Evolutionary conservation across 1,284 basidiomycete species (phyloP), one percentile per base, ranked within the genome.

Genomic region (Puccinia hordei): DNA sequence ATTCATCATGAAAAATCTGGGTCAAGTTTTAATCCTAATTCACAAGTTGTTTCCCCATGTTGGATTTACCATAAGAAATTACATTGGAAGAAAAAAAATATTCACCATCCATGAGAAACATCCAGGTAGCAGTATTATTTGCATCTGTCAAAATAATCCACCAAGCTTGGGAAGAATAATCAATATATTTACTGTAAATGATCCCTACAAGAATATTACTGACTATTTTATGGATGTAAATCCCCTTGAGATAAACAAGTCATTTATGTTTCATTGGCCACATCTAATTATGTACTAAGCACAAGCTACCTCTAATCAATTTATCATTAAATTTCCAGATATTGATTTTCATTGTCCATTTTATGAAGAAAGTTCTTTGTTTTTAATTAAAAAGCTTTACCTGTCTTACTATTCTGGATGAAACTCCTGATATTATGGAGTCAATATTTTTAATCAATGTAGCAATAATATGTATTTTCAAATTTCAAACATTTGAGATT

Each of bases 31-130:
- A 41, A 6, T 41, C 38, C 38, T 41, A 12, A 41, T 41, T 6
- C 17, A 13, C 17, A 4, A 61, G 6, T 15, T 24, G 30, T 35
- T 15, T 65, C 61, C 61, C 61, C 61, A 65, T 65, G 30, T 6
- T 65, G 61, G 27, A 38, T 19, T 65, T 65, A 19, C 19, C 61
- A 65, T 41, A 38, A 65, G 38, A 65, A 12, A 15, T 30, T 65
- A 6, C 61, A 65, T 38, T 65, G 61, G 61, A 65, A 65, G 19
- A 65, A 38, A 2, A n/a, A 65, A 65, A 65, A 65, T 17, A 38
- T 65, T 65, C 12, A 65, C 61, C 12, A 38, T 41, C 15, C 5
- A 65, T 65, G 24, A 38, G 1, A 65, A 65, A 65, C 2, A 65
- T 38, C 61, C 33, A 2, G 33, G 61, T 38, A 65, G 38, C 33